Evolutionary conservation across 768 basidiomycete species (phyloP).

Genomic region (Agaricus subrufescens): DNA sequence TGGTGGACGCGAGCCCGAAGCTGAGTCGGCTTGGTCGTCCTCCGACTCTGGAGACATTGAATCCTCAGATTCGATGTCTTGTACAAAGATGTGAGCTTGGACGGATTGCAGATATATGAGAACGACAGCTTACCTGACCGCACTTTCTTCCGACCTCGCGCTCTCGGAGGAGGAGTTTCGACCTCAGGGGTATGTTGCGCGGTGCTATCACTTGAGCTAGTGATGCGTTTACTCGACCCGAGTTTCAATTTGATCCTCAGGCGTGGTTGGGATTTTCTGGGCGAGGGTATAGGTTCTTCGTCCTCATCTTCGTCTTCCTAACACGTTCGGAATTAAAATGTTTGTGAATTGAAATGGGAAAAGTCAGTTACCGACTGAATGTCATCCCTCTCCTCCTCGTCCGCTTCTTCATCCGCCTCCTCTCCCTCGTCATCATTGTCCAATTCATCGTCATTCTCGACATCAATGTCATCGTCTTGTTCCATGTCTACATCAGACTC

Average conservation of each 20-base stretch:
- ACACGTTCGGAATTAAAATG: background rate
- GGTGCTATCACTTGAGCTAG: conserved; percentile 21
- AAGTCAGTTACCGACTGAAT: conserved; percentile 12
- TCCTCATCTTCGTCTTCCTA: conserved; percentile 19
- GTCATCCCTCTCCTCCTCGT: conserved; percentile 34
- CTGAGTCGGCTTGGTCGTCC: conserved; percentile 20
- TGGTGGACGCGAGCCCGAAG: conserved; percentile 23
- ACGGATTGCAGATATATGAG: background rate
- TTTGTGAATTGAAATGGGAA: background rate
- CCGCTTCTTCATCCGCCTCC: conserved; percentile 22
- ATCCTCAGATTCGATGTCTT: conserved; percentile 36
- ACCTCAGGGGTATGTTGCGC: conserved; percentile 19
- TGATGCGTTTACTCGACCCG: conserved; percentile 31
- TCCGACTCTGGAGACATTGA: conserved; percentile 25
- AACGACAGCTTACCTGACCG: conserved; percentile 14
- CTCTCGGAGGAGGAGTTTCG: conserved; percentile 21
- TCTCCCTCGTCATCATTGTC: conserved; percentile 27
- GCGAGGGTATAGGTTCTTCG: conserved; percentile 13
- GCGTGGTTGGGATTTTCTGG: conserved; percentile 35
- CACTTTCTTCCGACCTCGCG: conserved; percentile 20
- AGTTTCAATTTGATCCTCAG: conserved; percentile 63
- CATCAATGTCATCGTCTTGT: conserved; percentile 32
- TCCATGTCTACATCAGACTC: conserved; percentile 31
- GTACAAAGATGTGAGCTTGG: conserved; percentile 8
- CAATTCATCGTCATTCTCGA: conserved; percentile 32